Evolutionary conservation across 371 early-diverging fungal species (phyloP).

Genomic region (Mucor piriformis): DNA sequence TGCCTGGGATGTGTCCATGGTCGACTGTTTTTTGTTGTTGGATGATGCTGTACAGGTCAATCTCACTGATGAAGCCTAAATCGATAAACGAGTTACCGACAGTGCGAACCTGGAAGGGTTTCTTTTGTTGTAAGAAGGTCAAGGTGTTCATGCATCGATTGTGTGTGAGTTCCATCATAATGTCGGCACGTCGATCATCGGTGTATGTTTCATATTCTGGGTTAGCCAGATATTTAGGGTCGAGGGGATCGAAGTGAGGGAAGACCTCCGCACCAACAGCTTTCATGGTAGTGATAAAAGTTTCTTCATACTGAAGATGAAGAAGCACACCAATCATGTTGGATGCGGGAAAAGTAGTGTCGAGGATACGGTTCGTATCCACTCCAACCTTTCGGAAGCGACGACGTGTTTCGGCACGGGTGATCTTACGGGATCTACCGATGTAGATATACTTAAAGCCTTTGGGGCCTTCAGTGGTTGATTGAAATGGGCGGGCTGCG

Average conservation of each 20-base stretch:
- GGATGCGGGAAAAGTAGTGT: background rate
- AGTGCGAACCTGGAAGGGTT: no score
- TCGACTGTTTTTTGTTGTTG: no score
- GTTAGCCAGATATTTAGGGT: slow-evolving; percentile 6
- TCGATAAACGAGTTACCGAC: background rate
- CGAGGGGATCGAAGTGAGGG: slow-evolving; percentile 8
- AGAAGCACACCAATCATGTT: slow-evolving; percentile 7
- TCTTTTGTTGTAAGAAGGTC: background rate
- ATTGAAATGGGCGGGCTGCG: background rate
- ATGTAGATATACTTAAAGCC: slow-evolving; percentile 2
- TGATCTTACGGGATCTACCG: background rate
- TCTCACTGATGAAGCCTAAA: background rate
- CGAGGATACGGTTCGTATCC: slow-evolving; percentile 10
- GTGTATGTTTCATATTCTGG: background rate
- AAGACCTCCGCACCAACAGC: background rate
- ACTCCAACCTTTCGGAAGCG: slow-evolving; percentile 2
- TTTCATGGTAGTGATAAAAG: background rate
- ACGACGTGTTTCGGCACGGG: background rate
- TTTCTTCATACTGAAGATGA: background rate
- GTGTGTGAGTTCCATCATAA: background rate
- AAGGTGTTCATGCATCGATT: background rate
- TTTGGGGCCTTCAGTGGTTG: background rate
- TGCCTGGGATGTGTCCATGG: no score
- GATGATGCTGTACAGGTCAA: no score
- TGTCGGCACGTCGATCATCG: background rate